These are phyloP conservation scores for Petunia secreta DNA, from an alignment of 257 asterid species.

Conservation along the genomic window DNA sequence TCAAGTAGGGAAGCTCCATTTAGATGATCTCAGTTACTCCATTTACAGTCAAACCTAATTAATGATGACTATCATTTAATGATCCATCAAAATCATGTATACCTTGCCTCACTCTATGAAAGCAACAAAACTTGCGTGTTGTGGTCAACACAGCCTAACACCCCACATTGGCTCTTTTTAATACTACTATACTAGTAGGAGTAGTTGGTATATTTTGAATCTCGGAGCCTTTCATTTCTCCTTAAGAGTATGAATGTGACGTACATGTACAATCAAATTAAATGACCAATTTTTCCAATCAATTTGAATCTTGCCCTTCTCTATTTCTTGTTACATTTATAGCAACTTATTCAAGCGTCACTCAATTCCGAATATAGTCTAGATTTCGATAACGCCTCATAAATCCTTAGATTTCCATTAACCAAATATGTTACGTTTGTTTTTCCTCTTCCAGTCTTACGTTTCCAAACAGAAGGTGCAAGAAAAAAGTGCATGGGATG, in stretches of 20 bases:
- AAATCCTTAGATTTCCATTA: neutral
- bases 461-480: too few species aligned
- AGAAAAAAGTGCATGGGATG: too few species aligned
- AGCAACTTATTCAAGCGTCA: neutral
- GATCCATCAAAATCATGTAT: constrained; percentile 23
- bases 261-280: neutral
- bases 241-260: neutral
- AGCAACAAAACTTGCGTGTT: constrained; percentile 11
- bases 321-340: neutral
- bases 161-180: neutral
- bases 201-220: neutral
- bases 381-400: neutral
- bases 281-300: neutral
- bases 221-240: neutral
- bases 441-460: too few species aligned
- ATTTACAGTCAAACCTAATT: constrained; percentile 44
- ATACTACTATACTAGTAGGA: neutral
- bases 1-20: neutral
- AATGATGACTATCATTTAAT: constrained; percentile 35
- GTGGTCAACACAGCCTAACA: neutral
- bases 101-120: neutral
- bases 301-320: neutral
- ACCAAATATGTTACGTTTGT: neutral
- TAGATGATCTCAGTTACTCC: neutral
- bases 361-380: neutral